phyloP scores from a whole-genome alignment of 768 basidiomycete species.

The Dentipellis sp. region DNA sequence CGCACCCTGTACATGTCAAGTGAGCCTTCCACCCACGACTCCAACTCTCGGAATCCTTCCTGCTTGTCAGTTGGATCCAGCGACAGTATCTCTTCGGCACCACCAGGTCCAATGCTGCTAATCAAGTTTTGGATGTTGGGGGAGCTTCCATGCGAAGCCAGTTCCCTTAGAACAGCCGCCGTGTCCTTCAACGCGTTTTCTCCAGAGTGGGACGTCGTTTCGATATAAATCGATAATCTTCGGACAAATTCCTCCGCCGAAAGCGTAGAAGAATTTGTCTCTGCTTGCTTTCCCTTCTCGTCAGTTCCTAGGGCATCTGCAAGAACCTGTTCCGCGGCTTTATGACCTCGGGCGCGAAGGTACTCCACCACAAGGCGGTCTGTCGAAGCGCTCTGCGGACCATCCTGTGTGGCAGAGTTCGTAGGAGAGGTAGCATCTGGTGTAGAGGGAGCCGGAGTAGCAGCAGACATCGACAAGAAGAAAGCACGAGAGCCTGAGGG shows the following conservation, averaged over 20 bases:
- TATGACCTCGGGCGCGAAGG: conserved; percentile 36
- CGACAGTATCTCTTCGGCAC: conserved; percentile 74
- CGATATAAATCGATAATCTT: conserved; percentile 57
- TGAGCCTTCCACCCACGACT: conserved; percentile 85
- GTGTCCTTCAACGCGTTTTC: conserved; percentile 68
- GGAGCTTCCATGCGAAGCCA: conserved; percentile 61
- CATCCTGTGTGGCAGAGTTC: conserved; percentile 28
- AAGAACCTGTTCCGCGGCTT: conserved; percentile 33
- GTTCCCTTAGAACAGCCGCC: conserved; percentile 54
- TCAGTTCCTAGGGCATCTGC: conserved; percentile 28
- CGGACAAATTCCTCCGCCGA: conserved; percentile 41
- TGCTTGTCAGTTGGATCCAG: conserved; percentile 80
- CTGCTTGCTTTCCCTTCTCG: conserved; percentile 26
- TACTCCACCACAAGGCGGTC: conserved; percentile 41
- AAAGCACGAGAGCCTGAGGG: too few relatives aligned
- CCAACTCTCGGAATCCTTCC: conserved; percentile 77
- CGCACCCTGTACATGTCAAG: conserved; percentile 84
- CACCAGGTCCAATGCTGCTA: conserved; percentile 67
- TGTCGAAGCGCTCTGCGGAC: conserved; percentile 29
- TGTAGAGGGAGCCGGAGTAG: conserved; percentile 43
- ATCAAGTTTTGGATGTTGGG: conserved; percentile 68
- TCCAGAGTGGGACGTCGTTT: conserved; percentile 55
- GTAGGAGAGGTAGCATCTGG: conserved; percentile 30
- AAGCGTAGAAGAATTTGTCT: conserved; percentile 18
- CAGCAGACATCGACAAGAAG: conserved; percentile 30